Conservation (phyloP, 441 rosid genomes). For the Brassica hybrid region DNA sequence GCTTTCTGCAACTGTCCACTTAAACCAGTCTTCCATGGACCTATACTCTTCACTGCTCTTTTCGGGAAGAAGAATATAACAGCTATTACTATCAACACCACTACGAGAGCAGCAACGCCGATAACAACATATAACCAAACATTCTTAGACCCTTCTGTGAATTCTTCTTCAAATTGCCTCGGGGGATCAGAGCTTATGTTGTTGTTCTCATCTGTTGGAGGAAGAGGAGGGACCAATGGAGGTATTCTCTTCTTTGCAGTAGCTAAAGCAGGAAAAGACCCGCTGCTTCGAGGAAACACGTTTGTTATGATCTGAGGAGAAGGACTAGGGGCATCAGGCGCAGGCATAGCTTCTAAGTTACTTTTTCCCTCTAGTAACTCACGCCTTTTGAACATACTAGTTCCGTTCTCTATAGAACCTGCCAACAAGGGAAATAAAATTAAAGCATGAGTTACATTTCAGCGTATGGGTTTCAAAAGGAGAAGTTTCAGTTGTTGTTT, state of each 20-base stretch:
- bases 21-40: slow-evolving; percentile 90
- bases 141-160: slow-evolving; percentile 39
- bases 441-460: not conserved
- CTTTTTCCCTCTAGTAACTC: slow-evolving; percentile 34
- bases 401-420: slow-evolving; percentile 19
- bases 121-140: slow-evolving; percentile 58
- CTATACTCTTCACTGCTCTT: slow-evolving; percentile 56
- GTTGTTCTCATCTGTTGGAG: slow-evolving; percentile 8
- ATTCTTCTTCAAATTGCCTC: slow-evolving; percentile 20
- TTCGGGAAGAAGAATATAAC: slow-evolving; percentile 51
- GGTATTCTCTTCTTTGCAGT: slow-evolving; percentile 33
- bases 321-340: slow-evolving; percentile 26
- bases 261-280: slow-evolving; percentile 32
- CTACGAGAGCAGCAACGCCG: slow-evolving; percentile 41
- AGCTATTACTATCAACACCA: slow-evolving; percentile 41
- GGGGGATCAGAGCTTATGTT: slow-evolving; percentile 23
- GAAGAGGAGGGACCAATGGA: slow-evolving; percentile 21
- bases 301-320: slow-evolving; percentile 20
- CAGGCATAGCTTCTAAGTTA: slow-evolving; percentile 31
- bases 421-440: not conserved
- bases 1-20: slow-evolving; percentile 95
- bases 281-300: slow-evolving; percentile 39
- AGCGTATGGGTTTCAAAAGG: slow-evolving; percentile 5
- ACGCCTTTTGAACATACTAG: slow-evolving; percentile 27
- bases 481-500: slow-evolving; percentile 4